Conservation (phyloP, 116 monocot genomes). For the Papilionanthe hybrid region DNA sequence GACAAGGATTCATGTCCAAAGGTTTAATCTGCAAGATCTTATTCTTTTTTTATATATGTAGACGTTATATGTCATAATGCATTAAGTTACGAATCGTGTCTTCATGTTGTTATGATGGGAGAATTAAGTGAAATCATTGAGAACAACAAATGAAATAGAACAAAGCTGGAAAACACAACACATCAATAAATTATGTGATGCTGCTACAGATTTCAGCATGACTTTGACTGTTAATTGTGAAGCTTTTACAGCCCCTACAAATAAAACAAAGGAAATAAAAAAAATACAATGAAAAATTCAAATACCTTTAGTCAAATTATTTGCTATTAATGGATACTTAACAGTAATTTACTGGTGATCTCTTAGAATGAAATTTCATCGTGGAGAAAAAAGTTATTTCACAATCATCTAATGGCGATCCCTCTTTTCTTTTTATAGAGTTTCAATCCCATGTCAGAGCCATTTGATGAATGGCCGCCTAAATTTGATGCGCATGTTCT, state of each 20-base stretch:
- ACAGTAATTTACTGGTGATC: too few species aligned
- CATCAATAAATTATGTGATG: too few species aligned
- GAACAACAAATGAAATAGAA: neutral
- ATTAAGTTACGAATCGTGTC: neutral
- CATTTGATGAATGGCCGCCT: conserved; percentile 70
- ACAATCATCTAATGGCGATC: neutral
- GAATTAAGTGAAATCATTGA: too few species aligned
- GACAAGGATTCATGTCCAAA: conserved; percentile 50
- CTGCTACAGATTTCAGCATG: too few species aligned
- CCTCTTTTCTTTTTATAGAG: conserved; percentile 37
- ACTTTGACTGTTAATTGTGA: too few species aligned
- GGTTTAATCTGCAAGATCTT: conserved; percentile 49
- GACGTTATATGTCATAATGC: neutral
- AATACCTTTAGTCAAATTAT: too few species aligned
- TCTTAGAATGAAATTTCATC: too few species aligned
- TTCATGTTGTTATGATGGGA: neutral
- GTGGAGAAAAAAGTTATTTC: neutral
- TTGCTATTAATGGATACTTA: too few species aligned
- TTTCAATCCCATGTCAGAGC: conserved; percentile 91
- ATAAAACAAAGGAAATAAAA: too few species aligned
- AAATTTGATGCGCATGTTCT: conserved; percentile 40
- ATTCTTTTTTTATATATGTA: neutral
- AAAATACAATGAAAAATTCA: too few species aligned
- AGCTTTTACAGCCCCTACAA: too few species aligned
- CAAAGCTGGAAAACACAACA: neutral